Evolutionary conservation across 1,284 basidiomycete genomes (phyloP).

Genomic region (Gomphus bonarii): DNA sequence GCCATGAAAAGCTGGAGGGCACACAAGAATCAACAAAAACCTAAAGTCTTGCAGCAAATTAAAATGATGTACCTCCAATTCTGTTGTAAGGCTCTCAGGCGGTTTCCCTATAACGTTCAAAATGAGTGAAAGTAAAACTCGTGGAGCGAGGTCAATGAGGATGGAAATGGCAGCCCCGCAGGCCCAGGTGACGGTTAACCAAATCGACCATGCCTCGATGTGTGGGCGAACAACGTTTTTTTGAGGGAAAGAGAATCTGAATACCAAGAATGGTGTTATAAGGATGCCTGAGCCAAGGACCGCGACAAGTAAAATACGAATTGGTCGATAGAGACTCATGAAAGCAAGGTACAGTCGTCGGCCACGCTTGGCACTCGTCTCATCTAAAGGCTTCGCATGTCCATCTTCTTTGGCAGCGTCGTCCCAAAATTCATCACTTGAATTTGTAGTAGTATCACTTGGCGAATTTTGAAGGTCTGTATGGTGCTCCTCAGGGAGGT

Average conservation of each 20-base stretch:
- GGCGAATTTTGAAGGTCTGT: neutral
- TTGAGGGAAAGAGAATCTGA: slow-evolving; percentile 51
- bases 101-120: slow-evolving; percentile 46
- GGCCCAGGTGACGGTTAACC: slow-evolving; percentile 64
- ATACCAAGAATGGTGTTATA: slow-evolving; percentile 59
- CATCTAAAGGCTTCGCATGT: slow-evolving; percentile 15
- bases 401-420: slow-evolving; percentile 38
- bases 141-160: slow-evolving; percentile 52
- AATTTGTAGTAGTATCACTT: slow-evolving; percentile 45
- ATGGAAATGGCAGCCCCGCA: slow-evolving; percentile 49
- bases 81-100: slow-evolving; percentile 49
- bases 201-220: slow-evolving; percentile 61
- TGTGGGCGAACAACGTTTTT: slow-evolving; percentile 37
- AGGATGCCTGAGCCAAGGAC: slow-evolving; percentile 50
- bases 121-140: slow-evolving; percentile 42
- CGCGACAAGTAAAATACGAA: slow-evolving; percentile 47
- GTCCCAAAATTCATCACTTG: slow-evolving; percentile 68
- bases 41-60: neutral
- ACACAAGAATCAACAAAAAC: neutral
- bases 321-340: slow-evolving; percentile 51
- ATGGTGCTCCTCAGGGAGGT: neutral
- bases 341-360: slow-evolving; percentile 53
- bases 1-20: slow-evolving; percentile 49
- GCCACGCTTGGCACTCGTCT: slow-evolving; percentile 27
- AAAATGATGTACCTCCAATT: slow-evolving; percentile 44